phyloP scores from a whole-genome alignment of 306 rosid species.

The Vicia faba region DNA sequence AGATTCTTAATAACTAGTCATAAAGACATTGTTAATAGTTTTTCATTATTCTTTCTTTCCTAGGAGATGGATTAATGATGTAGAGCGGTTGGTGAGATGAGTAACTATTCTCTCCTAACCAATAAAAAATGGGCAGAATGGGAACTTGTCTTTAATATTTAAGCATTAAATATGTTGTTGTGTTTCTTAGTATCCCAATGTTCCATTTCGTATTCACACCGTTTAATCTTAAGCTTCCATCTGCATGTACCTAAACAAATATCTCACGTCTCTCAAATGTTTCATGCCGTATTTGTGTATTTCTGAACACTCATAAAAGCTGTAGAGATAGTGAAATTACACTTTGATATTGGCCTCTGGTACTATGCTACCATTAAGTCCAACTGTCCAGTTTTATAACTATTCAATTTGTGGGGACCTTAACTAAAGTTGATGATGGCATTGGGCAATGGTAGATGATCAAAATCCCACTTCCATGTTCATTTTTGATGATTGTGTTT shows the following conservation, averaged over 20 bases:
- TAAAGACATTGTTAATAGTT: too few species aligned
- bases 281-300: not conserved
- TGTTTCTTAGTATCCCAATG: conserved; percentile 7
- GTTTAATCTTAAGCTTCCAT: not conserved
- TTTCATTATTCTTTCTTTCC: not conserved
- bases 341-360: not conserved
- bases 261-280: not conserved
- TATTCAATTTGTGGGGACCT: not conserved
- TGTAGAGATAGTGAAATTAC: not conserved
- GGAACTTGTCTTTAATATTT: not conserved
- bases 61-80: too few species aligned
- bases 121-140: not conserved
- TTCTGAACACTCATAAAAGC: not conserved
- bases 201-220: not conserved
- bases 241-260: not conserved
- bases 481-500: not conserved
- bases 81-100: not conserved
- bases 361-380: not conserved
- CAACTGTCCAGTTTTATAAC: not conserved
- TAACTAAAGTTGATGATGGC: not conserved
- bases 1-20: too few species aligned
- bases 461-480: not conserved
- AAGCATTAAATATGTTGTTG: not conserved
- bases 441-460: not conserved
- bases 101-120: not conserved